Conservation (phyloP, 768 basidiomycete species). For the Mycena polygramma region DNA sequence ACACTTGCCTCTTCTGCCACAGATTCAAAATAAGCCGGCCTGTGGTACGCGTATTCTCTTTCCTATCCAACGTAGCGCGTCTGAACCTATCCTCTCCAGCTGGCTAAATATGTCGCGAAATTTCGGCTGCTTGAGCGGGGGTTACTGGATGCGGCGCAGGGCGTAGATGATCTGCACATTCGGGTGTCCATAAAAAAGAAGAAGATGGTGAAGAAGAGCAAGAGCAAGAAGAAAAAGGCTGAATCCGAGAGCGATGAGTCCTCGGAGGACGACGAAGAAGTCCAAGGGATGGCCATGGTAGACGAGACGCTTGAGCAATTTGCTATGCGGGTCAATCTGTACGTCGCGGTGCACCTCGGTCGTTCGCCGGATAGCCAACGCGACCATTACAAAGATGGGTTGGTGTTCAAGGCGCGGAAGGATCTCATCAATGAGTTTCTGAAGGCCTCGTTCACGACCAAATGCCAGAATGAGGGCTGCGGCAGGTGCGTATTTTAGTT, state of each 20-base stretch:
- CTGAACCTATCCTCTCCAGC: conserved; percentile 54
- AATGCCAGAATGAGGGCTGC: conserved; percentile 84
- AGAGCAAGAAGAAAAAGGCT: conserved; percentile 45
- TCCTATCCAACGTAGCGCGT: conserved; percentile 1
- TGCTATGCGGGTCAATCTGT: conserved; percentile 72
- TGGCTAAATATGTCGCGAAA: conserved; percentile 88
- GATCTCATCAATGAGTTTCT: conserved; percentile 86
- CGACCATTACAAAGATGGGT: conserved; percentile 89
- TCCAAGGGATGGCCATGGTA: conserved; percentile 58
- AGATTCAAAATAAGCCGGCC: conserved; percentile 84
- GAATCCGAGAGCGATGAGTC: conserved; percentile 53
- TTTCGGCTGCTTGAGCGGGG: conserved; percentile 91
- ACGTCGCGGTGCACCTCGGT: conserved; percentile 68
- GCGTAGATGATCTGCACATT: conserved; percentile 76
- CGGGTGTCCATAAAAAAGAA: conserved; percentile 49
- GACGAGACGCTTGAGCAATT: conserved; percentile 75
- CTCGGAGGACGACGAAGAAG: conserved; percentile 52
- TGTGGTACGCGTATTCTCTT: conserved; percentile 60
- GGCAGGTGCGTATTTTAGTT: conserved; percentile 70
- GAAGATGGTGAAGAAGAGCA: conserved; percentile 27
- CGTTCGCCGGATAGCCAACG: conserved; percentile 69
- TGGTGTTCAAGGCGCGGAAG: conserved; percentile 90
- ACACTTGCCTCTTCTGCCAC: conserved; percentile 95
- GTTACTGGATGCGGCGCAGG: conserved; percentile 83
- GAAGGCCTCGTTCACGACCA: conserved; percentile 73